These are phyloP conservation scores for Paramyrothecium sp. DNA, from an alignment of 2,329 filamentous ascomycete genomes.

Conservation along the genomic window DNA sequence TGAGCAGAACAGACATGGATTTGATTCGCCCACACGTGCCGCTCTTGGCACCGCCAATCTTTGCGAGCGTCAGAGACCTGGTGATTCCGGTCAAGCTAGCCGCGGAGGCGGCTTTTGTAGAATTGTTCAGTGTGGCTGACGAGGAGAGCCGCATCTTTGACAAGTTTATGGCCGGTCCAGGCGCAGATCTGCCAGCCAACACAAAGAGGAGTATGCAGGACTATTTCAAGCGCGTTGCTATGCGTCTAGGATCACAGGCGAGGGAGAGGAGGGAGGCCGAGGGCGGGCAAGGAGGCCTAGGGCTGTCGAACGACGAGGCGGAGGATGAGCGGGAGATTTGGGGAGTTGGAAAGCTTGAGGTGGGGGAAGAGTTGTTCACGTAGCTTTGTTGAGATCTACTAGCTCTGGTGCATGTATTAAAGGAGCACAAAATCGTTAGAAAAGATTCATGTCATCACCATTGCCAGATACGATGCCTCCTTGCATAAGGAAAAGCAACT, in stretches of 20 bases:
- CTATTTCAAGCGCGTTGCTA: constrained; percentile 92
- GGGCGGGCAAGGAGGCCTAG: constrained; percentile 81
- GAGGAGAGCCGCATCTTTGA: constrained; percentile 86
- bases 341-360: constrained; percentile 89
- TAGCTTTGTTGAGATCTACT: constrained; percentile 26
- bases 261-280: constrained; percentile 89
- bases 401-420: background rate
- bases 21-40: constrained; percentile 78
- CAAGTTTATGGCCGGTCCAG: constrained; percentile 75
- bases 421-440: no score
- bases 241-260: constrained; percentile 81
- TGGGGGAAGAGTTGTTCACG: constrained; percentile 60
- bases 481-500: no score
- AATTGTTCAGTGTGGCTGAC: constrained; percentile 86
- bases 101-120: constrained; percentile 90
- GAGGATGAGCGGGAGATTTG: constrained; percentile 96
- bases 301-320: constrained; percentile 83
- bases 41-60: constrained; percentile 78
- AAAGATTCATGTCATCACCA: no score
- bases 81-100: constrained; percentile 95
- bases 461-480: no score
- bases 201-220: constrained; percentile 90
- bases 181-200: constrained; percentile 64
- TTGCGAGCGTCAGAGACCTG: constrained; percentile 83
- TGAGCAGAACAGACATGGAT: constrained; percentile 76